These are phyloP conservation scores for Mycena sanguinolenta DNA, from an alignment of 768 basidiomycete genomes.

Conservation along the genomic window DNA sequence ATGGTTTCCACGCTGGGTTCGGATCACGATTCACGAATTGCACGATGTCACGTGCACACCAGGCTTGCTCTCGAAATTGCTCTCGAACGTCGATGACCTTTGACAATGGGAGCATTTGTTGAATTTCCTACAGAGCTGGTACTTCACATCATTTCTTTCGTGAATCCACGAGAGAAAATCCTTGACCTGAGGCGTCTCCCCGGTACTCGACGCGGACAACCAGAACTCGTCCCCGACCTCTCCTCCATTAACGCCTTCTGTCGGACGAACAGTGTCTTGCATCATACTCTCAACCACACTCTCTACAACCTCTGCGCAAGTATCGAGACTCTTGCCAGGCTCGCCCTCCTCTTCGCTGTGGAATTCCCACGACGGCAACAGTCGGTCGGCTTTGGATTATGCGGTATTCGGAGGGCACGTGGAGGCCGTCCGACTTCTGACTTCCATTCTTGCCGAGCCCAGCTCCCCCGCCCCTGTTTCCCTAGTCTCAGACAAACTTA, in stretches of 20 bases:
- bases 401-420: no score
- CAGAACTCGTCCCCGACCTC: background rate
- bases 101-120: background rate
- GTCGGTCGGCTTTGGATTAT: background rate
- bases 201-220: background rate
- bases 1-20: no score
- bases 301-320: background rate
- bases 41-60: no score
- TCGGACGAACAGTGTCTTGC: background rate
- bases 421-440: no score
- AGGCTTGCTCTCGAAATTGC: no score
- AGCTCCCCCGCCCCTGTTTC: no score
- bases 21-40: no score
- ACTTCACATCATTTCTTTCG: background rate
- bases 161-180: background rate
- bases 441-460: no score
- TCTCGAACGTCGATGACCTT: no score
- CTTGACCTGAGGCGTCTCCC: background rate
- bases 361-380: constrained; percentile 2
- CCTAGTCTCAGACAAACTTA: background rate
- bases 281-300: no score
- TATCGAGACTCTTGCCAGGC: background rate
- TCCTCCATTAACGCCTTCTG: background rate
- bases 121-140: background rate
- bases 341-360: background rate